Base-by-base conservation (phyloP, 768 basidiomycete species). In the Russula sp. region DNA sequence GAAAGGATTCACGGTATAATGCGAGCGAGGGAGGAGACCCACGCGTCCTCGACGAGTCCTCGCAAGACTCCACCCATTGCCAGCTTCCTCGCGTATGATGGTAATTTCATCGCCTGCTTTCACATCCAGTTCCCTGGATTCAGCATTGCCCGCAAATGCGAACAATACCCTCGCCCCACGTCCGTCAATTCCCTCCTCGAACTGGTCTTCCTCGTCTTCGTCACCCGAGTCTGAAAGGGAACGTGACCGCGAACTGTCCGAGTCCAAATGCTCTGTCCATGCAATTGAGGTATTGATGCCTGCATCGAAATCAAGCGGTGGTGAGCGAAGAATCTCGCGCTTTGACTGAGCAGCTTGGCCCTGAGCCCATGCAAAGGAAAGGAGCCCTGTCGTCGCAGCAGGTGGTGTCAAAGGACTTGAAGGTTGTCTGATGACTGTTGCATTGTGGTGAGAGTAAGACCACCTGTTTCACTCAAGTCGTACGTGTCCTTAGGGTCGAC, bases 21-120 rank as follows among this genome's bases (percentile, higher is more conserved):
- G 90, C 13, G 83, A 76, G 48, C 79, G 78, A 22, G 90, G 90
- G 53, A 92, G 67, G 63, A 92, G 74, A 1, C 90, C 90, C 61
- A 89, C 74, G 70, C 86, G 84, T 34, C 83, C 84, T 38, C 50
- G 63, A 28, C 59, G 67, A 10, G 68, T 80, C 75, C 78, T 83
- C 16, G 87, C 87, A 40, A 92, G 77, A 75, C 90, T 91, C 90
- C 90, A 92, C 6, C 90, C 90, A 67, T 91, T 88, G 8, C 84
- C 85, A 1, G 85, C 78, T 59, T 89, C 81, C 65, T 89, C 88
- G 66, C 83, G 86, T 56, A 94, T 70, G n/a, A 91, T 76, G 54
- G 86, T 83, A 24, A 94, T 73, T 65, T 81, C 80, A 67, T 90
- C 88, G 14, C 90, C 90, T 1, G 88, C 88, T 61, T 79, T 78